Percentiles rank a stretch among this genome's conserved stretches.
Evolutionary conservation across 2,329 filamentous ascomycete genomes (phyloP).

Genomic region (Aquanectria penicillioides): DNA sequence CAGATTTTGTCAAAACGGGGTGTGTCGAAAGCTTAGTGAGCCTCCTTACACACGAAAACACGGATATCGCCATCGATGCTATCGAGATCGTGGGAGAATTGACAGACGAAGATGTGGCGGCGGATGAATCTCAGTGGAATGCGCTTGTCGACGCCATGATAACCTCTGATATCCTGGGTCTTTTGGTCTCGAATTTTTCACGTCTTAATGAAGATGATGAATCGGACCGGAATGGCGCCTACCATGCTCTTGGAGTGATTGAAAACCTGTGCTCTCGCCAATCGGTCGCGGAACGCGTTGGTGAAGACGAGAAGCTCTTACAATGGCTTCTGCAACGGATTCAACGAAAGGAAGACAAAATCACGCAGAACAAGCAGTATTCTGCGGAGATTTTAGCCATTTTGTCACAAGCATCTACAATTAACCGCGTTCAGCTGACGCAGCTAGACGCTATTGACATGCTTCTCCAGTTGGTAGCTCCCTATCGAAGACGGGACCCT

Average conservation of each 20-base stretch:
- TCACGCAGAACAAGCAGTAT: slow-evolving; percentile 95
- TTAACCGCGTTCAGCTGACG: slow-evolving; percentile 72
- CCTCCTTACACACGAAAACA: slow-evolving; percentile 92
- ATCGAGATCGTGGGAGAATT: slow-evolving; percentile 91
- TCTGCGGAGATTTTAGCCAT: slow-evolving; percentile 92
- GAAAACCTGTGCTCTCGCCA: slow-evolving; percentile 85
- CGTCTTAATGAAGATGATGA: slow-evolving; percentile 79
- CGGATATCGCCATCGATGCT: slow-evolving; percentile 92
- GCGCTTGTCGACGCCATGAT: slow-evolving; percentile 74
- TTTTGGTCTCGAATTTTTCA: slow-evolving; percentile 81
- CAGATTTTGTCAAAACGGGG: slow-evolving; percentile 80
- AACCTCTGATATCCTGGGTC: slow-evolving; percentile 76
- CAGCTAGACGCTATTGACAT: slow-evolving; percentile 78
- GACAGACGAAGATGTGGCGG: slow-evolving; percentile 91
- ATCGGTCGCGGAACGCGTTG: slow-evolving; percentile 76
- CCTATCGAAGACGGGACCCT: slow-evolving; percentile 88
- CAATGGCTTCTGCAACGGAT: slow-evolving; percentile 82
- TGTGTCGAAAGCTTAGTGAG: slow-evolving; percentile 79
- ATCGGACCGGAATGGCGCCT: slow-evolving; percentile 84
- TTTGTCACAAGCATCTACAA: slow-evolving; percentile 77
- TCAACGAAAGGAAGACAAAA: slow-evolving; percentile 71
- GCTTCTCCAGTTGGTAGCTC: slow-evolving; percentile 83
- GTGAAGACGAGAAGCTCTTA: slow-evolving; percentile 73
- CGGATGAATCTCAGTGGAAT: slow-evolving; percentile 84
- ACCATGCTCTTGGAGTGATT: slow-evolving; percentile 82